Evolutionary conservation across 2,329 filamentous ascomycete species (phyloP).

Genomic region (Chaetomium globosum): DNA sequence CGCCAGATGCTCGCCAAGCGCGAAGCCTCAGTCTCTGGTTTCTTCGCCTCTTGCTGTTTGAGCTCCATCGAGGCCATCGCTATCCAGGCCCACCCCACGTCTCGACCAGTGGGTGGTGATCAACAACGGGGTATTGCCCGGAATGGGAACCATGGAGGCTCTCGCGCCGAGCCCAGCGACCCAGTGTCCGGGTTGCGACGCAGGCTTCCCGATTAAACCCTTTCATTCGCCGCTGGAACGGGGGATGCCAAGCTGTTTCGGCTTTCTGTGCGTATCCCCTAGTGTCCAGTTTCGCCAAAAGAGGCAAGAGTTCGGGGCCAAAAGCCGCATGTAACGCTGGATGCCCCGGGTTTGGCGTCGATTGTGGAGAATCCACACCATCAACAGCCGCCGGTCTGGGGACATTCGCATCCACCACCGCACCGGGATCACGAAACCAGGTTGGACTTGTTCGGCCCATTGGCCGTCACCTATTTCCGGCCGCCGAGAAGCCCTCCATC

Average conservation of each 20-base stretch:
- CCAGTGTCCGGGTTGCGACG: constrained; percentile 18
- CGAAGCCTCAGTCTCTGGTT: not conserved
- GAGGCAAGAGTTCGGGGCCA: constrained; percentile 25
- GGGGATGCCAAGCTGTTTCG: constrained; percentile 26
- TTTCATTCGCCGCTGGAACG: constrained; percentile 19
- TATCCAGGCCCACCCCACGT: not conserved
- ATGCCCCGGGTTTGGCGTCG: not conserved
- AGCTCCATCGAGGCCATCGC: not conserved
- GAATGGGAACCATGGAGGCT: constrained; percentile 32
- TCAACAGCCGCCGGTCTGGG: constrained; percentile 5
- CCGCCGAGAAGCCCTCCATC: constrained; percentile 14
- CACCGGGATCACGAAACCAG: constrained; percentile 21
- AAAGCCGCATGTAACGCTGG: constrained; percentile 26
- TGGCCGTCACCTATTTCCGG: constrained; percentile 23
- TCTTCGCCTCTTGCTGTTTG: not conserved
- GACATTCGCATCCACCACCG: not conserved
- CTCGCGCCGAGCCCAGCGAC: constrained; percentile 24
- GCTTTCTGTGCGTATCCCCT: not conserved
- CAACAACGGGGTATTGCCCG: constrained; percentile 22
- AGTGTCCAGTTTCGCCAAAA: constrained; percentile 13
- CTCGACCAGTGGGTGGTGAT: constrained; percentile 8
- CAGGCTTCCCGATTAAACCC: constrained; percentile 6
- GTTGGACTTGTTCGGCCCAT: constrained; percentile 6
- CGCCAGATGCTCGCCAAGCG: not conserved
- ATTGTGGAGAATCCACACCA: not conserved